Evolutionary conservation across 805 yeast genomes (phyloP), one percentile per base, ranked within the genome.

Genomic region (Sugiyamaella floridensis): DNA sequence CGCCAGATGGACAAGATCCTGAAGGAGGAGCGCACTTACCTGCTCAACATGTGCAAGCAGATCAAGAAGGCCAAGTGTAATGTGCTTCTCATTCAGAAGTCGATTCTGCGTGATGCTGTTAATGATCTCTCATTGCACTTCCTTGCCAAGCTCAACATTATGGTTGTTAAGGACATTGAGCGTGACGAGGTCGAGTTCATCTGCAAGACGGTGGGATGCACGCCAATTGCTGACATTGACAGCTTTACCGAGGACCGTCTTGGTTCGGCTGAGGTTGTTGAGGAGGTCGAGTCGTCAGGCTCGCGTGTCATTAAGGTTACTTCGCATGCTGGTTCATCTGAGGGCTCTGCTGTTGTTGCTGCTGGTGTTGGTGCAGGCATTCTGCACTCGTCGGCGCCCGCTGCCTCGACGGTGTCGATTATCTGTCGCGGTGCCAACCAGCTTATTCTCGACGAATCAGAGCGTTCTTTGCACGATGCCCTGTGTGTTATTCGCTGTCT

Each of bases 1-100:
- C 82, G 99, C 71, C 99, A 93, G 72, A 93, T 93, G 99, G 99
- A 93, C 72, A 93, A 92, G 74, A 93, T 93, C 62, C 77, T 93
- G 67, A 93, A 95, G 67, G 99, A 93, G 73, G 99, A 93, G 76
- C 84, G 99, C 68, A 93, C 96, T 28, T 93, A 93, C 68, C 74
- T 93, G 65, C 79, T 93, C 67, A 92, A 92, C 69, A 86, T 93
- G 67, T 90, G 97, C 76, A 93, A 93, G 72, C 89, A 88, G 68
- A 89, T 93, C 73, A 93, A 95, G 68, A 93, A 93, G 77, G 85
- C 97, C 59, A 93, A 90, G 72, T 93, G 99, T 76, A 90, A 90
- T 62, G 97, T 89, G 53, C 70, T 89, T 60, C 75, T 89, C 63
- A 86, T 89, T 58, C 97, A 89, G 70, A 89, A 89, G 70, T 86